phyloP scores from a whole-genome alignment of 495 filamentous ascomycete genomes.

The Hypoxylon subgilvum region DNA sequence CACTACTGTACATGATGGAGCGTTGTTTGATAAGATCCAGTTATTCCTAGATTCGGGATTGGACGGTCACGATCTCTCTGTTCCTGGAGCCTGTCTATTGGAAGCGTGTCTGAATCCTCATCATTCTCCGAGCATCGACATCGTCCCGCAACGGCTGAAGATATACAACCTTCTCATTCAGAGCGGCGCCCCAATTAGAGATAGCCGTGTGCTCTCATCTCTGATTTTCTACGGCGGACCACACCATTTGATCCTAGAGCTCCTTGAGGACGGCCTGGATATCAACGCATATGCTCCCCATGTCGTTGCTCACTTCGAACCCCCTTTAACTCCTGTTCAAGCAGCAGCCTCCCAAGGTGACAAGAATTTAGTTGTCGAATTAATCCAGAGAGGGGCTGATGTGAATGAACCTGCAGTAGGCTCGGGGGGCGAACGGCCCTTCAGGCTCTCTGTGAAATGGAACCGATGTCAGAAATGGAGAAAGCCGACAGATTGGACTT shows the following conservation, averaged over 20 bases:
- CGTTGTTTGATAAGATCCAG: not conserved
- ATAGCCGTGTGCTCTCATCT: not conserved
- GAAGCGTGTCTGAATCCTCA: constrained; percentile 13
- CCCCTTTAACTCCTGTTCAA: constrained; percentile 23
- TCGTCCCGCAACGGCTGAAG: not conserved
- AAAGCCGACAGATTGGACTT: not conserved
- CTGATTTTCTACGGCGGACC: not conserved
- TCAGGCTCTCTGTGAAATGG: constrained; percentile 7
- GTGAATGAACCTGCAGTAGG: constrained; percentile 7
- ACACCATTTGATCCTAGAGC: constrained; percentile 2
- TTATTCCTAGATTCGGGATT: not conserved
- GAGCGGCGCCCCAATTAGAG: not conserved
- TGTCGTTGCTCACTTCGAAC: not conserved
- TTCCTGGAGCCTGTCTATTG: not conserved
- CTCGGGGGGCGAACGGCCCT: constrained; percentile 1
- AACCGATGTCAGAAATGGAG: not conserved
- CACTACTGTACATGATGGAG: not conserved
- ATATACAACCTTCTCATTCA: constrained; percentile 7
- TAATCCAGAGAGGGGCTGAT: constrained; percentile 26
- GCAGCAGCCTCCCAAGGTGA: constrained; percentile 10
- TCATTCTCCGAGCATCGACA: too few relatives aligned
- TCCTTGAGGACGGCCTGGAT: constrained; percentile 7
- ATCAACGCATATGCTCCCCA: constrained; percentile 4
- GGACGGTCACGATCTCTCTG: not conserved
- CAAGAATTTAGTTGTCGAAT: constrained; percentile 15